phyloP scores from a whole-genome alignment of 495 filamentous ascomycete genomes.

The Daldinia bambusicola region DNA sequence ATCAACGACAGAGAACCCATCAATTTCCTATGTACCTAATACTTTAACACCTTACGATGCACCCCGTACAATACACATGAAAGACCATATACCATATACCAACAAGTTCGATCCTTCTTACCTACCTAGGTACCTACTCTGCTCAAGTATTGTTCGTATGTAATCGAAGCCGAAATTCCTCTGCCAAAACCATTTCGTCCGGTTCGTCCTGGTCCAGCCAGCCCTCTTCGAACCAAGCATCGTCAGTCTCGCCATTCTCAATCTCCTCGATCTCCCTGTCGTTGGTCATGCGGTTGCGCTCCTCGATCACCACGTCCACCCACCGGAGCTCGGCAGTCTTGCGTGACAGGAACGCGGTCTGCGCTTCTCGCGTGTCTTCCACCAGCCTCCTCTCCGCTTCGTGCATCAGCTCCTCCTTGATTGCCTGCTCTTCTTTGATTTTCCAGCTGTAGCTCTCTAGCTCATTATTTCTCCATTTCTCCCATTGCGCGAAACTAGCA shows the following conservation, averaged over 20 bases:
- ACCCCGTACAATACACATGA: neutral
- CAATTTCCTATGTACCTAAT: neutral
- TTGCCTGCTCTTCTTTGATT: slow-evolving; percentile 44
- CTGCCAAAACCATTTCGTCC: neutral
- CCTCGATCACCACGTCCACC: slow-evolving; percentile 45
- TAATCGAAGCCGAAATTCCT: slow-evolving; percentile 18
- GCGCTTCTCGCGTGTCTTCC: slow-evolving; percentile 16
- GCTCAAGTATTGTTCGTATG: slow-evolving; percentile 1
- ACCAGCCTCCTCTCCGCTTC: slow-evolving; percentile 36
- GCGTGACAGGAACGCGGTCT: slow-evolving; percentile 24
- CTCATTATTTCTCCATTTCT: slow-evolving; percentile 43
- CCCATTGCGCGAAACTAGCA: slow-evolving; percentile 41
- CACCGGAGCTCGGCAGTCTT: slow-evolving; percentile 47
- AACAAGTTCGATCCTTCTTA: neutral
- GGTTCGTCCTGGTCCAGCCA: slow-evolving; percentile 23
- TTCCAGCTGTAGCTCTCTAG: slow-evolving; percentile 35
- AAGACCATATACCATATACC: neutral
- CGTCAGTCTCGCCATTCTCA: slow-evolving; percentile 47
- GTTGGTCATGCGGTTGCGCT: slow-evolving; percentile 45
- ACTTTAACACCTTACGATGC: neutral
- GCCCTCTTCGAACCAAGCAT: slow-evolving; percentile 43
- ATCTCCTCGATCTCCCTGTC: slow-evolving; percentile 50
- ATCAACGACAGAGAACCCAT: neutral
- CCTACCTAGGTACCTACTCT: neutral
- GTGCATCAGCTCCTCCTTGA: slow-evolving; percentile 48